Evolutionary conservation across 306 rosid species (phyloP).

Genomic region (Cyclanthera cordifolia): DNA sequence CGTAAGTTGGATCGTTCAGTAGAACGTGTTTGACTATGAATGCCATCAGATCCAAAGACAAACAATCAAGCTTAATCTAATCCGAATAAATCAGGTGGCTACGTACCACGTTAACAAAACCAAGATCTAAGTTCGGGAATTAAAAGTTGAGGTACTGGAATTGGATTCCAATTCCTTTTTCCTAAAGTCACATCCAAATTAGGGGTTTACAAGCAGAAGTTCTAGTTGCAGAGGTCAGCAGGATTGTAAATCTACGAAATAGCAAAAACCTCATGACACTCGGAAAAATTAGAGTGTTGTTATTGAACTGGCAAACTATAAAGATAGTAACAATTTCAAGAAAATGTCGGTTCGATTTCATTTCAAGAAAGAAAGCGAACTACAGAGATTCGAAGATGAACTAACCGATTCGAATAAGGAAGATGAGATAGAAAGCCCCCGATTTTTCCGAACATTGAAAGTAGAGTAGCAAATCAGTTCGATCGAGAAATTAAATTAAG

Average conservation of each 20-base stretch:
- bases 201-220: constrained; percentile 15
- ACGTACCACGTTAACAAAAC: constrained; percentile 16
- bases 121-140: constrained; percentile 58
- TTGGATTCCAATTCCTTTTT: constrained; percentile 17
- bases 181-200: constrained; percentile 9
- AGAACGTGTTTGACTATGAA: no score
- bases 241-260: constrained; percentile 31
- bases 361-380: background rate
- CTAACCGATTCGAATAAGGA: constrained; percentile 7
- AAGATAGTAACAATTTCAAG: background rate
- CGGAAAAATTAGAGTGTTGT: background rate
- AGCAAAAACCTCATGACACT: constrained; percentile 11
- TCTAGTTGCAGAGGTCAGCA: constrained; percentile 17
- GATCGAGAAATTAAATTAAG: no score
- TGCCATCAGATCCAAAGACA: no score
- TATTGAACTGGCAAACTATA: background rate
- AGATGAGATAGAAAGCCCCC: background rate
- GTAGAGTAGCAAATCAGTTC: no score
- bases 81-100: constrained; percentile 58
- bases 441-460: no score
- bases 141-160: constrained; percentile 62
- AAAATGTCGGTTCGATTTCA: background rate
- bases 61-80: no score
- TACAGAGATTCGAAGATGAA: background rate
- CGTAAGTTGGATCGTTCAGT: no score